A percentile compares a stretch with the other conserved stretches of the same genome.
These are phyloP conservation scores for Spathaspora arborariae DNA, from an alignment of 805 yeast genomes.

Conservation along the genomic window DNA sequence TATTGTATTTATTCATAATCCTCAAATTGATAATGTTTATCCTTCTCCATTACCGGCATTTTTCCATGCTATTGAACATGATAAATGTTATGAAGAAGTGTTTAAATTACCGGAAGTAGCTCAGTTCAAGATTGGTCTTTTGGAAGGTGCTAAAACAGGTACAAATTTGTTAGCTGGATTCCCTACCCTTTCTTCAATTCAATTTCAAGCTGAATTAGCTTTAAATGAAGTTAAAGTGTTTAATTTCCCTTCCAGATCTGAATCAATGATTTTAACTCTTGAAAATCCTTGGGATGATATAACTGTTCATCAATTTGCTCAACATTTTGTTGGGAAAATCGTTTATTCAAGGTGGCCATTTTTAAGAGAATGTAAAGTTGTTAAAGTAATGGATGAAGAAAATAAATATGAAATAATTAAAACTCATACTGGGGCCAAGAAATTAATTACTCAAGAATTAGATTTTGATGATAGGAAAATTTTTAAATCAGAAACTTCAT, in stretches of 20 bases:
- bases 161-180: conserved; percentile 79
- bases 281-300: conserved; percentile 52
- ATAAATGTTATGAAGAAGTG: conserved; percentile 68
- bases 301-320: conserved; percentile 61
- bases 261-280: conserved; percentile 69
- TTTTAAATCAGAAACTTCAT: conserved; percentile 39
- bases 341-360: conserved; percentile 91
- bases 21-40: conserved; percentile 64
- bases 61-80: conserved; percentile 73
- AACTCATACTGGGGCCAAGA: conserved; percentile 17
- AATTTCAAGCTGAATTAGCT: conserved; percentile 52
- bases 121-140: conserved; percentile 51
- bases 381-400: conserved; percentile 54
- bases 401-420: conserved; percentile 43
- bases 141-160: conserved; percentile 67
- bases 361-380: conserved; percentile 72
- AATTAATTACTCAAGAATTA: conserved; percentile 32
- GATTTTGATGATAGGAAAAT: conserved; percentile 42
- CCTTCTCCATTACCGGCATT: conserved; percentile 75
- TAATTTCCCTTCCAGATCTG: conserved; percentile 80
- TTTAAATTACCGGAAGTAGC: conserved; percentile 49
- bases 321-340: conserved; percentile 54
- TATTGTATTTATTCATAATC: conserved; percentile 66
- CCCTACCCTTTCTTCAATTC: conserved; percentile 75
- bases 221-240: conserved; percentile 71